Conservation (phyloP, 768 basidiomycete species). For the Lentinula detonsa region DNA sequence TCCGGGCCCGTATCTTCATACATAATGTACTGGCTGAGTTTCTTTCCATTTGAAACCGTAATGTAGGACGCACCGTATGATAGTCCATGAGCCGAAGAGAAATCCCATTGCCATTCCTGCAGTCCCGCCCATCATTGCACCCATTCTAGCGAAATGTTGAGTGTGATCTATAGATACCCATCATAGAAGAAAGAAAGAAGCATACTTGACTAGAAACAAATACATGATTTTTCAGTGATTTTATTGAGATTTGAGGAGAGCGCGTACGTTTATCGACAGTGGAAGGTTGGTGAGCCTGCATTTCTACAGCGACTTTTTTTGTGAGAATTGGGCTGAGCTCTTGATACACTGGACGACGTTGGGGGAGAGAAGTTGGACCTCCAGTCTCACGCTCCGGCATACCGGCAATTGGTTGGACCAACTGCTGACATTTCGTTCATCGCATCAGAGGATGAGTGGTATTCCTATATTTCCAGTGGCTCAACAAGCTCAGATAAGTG, state of each 20-base stretch:
- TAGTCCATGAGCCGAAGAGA: constrained; percentile 91
- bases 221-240: constrained; percentile 1
- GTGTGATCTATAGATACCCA: constrained; percentile 9
- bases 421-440: too few species aligned
- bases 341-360: constrained; percentile 14
- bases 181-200: constrained; percentile 6
- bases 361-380: too few species aligned
- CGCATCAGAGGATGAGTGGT: neutral
- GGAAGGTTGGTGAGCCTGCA: constrained; percentile 39
- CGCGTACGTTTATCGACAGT: constrained; percentile 71
- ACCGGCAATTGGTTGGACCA: neutral
- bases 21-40: neutral
- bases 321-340: constrained; percentile 16
- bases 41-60: neutral
- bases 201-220: constrained; percentile 54
- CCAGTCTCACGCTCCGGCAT: neutral
- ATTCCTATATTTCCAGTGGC: constrained; percentile 60
- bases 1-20: constrained; percentile 75
- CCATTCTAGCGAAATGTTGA: constrained; percentile 55
- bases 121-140: constrained; percentile 86
- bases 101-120: constrained; percentile 97
- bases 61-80: constrained; percentile 61
- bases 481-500: constrained; percentile 85
- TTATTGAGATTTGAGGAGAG: constrained; percentile 7
- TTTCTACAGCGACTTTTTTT: neutral